A percentile compares a stretch with the other conserved stretches of the same genome.
These are phyloP conservation scores for Pascua sp. DNA, from an alignment of 1,284 basidiomycete genomes.

Conservation along the genomic window DNA sequence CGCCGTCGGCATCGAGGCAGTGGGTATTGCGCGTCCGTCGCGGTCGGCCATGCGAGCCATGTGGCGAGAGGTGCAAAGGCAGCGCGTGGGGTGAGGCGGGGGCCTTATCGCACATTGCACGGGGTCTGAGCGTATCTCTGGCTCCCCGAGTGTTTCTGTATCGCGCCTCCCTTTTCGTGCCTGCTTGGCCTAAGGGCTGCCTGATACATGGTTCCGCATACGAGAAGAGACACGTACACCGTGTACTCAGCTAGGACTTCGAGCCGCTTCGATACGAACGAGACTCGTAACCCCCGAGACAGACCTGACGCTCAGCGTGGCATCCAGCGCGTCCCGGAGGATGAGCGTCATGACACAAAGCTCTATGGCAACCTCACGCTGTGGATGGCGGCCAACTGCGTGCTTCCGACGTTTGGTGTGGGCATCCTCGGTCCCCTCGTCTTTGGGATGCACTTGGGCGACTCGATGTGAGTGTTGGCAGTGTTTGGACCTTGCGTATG, in stretches of 20 bases:
- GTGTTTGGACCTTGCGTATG: background rate
- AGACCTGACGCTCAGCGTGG: slow-evolving; percentile 25
- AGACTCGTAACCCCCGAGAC: background rate
- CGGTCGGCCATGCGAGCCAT: too few relatives aligned
- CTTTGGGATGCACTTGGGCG: slow-evolving; percentile 34
- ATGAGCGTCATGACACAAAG: slow-evolving; percentile 25
- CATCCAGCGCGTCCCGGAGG: slow-evolving; percentile 39
- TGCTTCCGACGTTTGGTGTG: slow-evolving; percentile 38
- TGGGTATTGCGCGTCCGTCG: slow-evolving; percentile 9
- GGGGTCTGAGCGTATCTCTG: too few relatives aligned
- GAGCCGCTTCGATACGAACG: background rate
- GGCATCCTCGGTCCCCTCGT: slow-evolving; percentile 33
- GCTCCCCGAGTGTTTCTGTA: too few relatives aligned
- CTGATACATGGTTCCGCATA: too few relatives aligned
- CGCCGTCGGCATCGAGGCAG: slow-evolving; percentile 36
- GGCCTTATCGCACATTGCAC: too few relatives aligned
- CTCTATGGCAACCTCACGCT: slow-evolving; percentile 30
- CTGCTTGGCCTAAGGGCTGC: too few relatives aligned
- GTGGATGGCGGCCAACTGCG: slow-evolving; percentile 36
- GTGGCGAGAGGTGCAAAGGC: background rate
- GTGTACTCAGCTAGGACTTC: too few relatives aligned
- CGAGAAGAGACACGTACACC: too few relatives aligned
- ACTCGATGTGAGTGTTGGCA: slow-evolving; percentile 22
- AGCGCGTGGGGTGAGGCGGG: too few relatives aligned
- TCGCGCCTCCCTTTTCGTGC: background rate